Percentiles rank a stretch among this genome's conserved stretches.
These are phyloP conservation scores for Brassica balearica DNA, from an alignment of 441 rosid genomes.

Conservation along the genomic window DNA sequence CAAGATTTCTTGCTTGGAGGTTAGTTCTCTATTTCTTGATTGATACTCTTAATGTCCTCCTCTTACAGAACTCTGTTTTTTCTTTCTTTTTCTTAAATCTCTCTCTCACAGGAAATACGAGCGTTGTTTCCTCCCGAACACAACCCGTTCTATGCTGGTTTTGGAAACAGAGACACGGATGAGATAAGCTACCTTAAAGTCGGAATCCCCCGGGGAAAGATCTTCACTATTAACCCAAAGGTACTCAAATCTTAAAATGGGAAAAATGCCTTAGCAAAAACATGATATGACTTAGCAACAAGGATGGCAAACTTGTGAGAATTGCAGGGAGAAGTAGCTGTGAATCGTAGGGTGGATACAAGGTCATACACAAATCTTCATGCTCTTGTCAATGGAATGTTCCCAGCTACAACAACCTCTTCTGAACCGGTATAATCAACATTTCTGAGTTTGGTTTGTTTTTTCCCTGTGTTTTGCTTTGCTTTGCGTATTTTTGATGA, in stretches of 20 bases:
- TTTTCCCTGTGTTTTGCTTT: neutral
- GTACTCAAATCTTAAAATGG: slow-evolving; percentile 46
- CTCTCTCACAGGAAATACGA: slow-evolving; percentile 69
- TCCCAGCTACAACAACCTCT: slow-evolving; percentile 68
- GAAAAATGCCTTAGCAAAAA: neutral
- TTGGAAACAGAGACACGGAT: slow-evolving; percentile 98
- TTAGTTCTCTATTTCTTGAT: slow-evolving; percentile 46
- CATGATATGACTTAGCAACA: neutral
- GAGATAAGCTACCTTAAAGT: slow-evolving; percentile 96
- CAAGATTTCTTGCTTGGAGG: slow-evolving; percentile 99
- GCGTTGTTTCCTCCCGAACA: slow-evolving; percentile 85
- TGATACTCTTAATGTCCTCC: slow-evolving; percentile 7
- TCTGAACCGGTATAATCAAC: slow-evolving; percentile 64
- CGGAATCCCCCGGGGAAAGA: slow-evolving; percentile 96
- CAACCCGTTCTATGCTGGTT: slow-evolving; percentile 98
- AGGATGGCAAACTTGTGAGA: slow-evolving; percentile 3
- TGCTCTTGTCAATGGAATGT: slow-evolving; percentile 86
- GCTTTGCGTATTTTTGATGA: slow-evolving; percentile 14
- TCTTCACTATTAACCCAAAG: slow-evolving; percentile 96
- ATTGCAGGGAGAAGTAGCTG: slow-evolving; percentile 93
- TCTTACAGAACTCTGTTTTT: slow-evolving; percentile 9
- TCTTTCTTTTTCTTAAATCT: neutral
- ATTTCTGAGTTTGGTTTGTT: slow-evolving; percentile 13
- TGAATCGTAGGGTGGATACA: slow-evolving; percentile 77
- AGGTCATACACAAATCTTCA: slow-evolving; percentile 85